phyloP scores from a whole-genome alignment of 352 stramenopile genomes.

The Globisporangium orthogonon region DNA sequence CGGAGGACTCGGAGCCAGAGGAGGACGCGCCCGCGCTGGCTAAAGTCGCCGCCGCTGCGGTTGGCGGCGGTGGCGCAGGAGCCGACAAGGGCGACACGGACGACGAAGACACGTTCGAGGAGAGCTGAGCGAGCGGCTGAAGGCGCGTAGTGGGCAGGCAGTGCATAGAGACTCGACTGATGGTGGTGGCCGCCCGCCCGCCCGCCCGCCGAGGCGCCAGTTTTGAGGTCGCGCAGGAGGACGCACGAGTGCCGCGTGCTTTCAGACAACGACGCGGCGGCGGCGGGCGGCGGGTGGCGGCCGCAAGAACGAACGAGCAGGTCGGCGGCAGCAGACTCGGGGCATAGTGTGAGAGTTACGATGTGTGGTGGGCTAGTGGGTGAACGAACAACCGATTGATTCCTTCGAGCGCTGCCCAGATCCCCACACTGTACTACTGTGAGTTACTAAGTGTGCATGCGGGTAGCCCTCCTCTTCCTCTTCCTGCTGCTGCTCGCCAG shows the following conservation, averaged over 20 bases:
- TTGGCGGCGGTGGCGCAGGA: no score
- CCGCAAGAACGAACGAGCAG: background rate
- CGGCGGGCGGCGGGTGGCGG: background rate
- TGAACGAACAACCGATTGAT: no score
- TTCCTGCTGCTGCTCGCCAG: slow-evolving; percentile 5
- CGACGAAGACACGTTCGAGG: slow-evolving; percentile 17
- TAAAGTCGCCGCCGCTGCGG: background rate
- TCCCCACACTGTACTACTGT: no score
- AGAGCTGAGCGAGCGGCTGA: slow-evolving; percentile 7
- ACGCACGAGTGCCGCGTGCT: background rate
- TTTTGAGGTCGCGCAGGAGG: slow-evolving; percentile 6
- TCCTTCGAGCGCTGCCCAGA: no score
- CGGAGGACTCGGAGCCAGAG: slow-evolving; percentile 48
- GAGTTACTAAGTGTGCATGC: no score
- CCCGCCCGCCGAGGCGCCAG: background rate
- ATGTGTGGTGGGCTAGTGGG: no score
- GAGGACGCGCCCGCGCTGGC: slow-evolving; percentile 18
- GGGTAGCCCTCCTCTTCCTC: slow-evolving; percentile 1
- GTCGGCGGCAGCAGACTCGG: no score
- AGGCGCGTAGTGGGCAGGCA: background rate
- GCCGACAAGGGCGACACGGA: slow-evolving; percentile 10
- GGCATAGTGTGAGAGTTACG: no score
- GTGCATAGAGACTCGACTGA: slow-evolving; percentile 2
- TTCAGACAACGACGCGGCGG: background rate
- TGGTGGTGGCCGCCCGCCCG: no score